Percentiles rank a stretch among this genome's conserved stretches.
phyloP scores from a whole-genome alignment of 2,329 filamentous ascomycete genomes.

The Fusarium sp. region DNA sequence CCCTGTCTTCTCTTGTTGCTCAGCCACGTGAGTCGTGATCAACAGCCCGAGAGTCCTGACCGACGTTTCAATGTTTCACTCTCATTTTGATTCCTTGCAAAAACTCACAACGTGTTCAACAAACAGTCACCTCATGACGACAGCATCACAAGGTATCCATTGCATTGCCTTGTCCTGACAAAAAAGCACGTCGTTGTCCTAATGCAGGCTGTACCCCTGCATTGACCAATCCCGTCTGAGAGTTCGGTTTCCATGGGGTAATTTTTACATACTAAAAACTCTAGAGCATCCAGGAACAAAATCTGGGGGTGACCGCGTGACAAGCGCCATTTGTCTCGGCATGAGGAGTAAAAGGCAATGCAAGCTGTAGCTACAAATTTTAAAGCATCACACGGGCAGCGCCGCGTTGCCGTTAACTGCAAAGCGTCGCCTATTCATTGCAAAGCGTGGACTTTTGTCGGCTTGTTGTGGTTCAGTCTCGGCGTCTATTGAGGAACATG shows the following conservation, averaged over 20 bases:
- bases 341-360: not conserved
- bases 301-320: slow-evolving; percentile 42
- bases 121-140: slow-evolving; percentile 18
- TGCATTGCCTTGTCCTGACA: slow-evolving; percentile 2
- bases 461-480: not conserved
- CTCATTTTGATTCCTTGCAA: not conserved
- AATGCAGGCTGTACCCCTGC: slow-evolving; percentile 21
- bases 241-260: slow-evolving; percentile 46
- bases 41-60: not conserved
- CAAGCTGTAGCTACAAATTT: not conserved
- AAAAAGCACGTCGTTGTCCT: slow-evolving; percentile 28
- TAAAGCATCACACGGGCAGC: slow-evolving; percentile 39
- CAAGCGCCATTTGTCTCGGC: slow-evolving; percentile 35
- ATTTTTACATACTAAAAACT: slow-evolving; percentile 48
- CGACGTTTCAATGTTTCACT: slow-evolving; percentile 2
- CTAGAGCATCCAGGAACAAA: slow-evolving; percentile 43
- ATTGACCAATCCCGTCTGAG: slow-evolving; percentile 10
- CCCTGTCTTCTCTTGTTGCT: not conserved
- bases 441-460: not conserved
- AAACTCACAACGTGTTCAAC: slow-evolving; percentile 8
- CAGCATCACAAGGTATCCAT: slow-evolving; percentile 35
- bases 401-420: slow-evolving; percentile 44
- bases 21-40: not conserved
- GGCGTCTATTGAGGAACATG: slow-evolving; percentile 25
- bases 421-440: slow-evolving; percentile 34